Percentiles rank a stretch among this genome's conserved stretches.
Conservation (phyloP, 2,329 filamentous ascomycete genomes). For the Colletotrichum sp. region DNA sequence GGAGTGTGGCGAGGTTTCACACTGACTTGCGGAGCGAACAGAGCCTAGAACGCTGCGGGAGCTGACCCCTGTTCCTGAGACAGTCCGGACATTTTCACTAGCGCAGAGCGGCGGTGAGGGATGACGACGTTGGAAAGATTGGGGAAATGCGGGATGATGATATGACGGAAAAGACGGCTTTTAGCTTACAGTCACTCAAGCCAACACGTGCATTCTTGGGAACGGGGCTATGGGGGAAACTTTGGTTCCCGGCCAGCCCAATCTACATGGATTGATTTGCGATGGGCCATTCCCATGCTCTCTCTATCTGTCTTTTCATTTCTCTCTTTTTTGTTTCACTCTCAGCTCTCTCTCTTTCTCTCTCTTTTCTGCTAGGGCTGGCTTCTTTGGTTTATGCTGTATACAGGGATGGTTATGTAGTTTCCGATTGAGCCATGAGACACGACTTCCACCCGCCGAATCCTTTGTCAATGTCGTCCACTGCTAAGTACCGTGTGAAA, state of each 20-base stretch:
- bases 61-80: conserved; percentile 8
- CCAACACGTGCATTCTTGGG: background rate
- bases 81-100: conserved; percentile 1
- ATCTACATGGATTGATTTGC: background rate
- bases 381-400: background rate
- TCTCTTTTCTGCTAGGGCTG: background rate
- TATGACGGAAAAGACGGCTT: conserved; percentile 7
- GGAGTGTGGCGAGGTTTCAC: background rate
- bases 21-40: background rate
- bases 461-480: background rate
- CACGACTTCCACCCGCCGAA: background rate
- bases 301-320: background rate
- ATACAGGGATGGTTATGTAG: background rate
- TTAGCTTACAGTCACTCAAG: background rate
- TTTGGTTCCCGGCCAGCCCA: background rate
- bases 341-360: background rate
- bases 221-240: background rate
- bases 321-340: background rate
- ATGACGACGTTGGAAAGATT: background rate
- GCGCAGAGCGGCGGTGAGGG: conserved; percentile 10
- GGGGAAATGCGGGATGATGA: conserved; percentile 19
- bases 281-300: background rate
- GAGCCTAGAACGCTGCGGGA: background rate
- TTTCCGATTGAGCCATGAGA: background rate
- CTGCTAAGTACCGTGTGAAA: background rate